phyloP scores from a whole-genome alignment of 2,329 filamentous ascomycete genomes.

The Plenodomus tracheiphilus region DNA sequence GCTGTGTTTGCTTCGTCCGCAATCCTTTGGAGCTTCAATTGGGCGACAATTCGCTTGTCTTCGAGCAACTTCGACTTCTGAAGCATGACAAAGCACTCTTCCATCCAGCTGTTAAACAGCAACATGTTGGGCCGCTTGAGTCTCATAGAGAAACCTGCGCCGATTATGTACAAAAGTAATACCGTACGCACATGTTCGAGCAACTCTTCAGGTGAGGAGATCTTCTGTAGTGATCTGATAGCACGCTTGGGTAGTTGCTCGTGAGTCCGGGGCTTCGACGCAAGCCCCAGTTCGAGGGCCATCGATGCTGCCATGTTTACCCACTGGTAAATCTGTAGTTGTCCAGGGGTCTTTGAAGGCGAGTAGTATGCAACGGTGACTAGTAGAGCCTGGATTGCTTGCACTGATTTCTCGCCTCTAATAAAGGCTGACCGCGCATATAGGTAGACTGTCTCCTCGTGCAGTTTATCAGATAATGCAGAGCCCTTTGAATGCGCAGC shows the following conservation, averaged over 20 bases:
- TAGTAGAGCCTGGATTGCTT: conserved; percentile 41
- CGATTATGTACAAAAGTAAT: conserved; percentile 35
- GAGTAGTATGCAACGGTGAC: conserved; percentile 41
- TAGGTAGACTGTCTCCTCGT: conserved; percentile 39
- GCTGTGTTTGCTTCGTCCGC: conserved; percentile 43
- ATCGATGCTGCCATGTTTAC: conserved; percentile 42
- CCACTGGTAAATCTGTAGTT: conserved; percentile 41
- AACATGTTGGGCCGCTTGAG: conserved; percentile 40
- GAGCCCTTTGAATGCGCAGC: conserved; percentile 39
- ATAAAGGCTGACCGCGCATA: conserved; percentile 41
- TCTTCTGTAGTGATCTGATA: conserved; percentile 35
- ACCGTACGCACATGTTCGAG: conserved; percentile 42
- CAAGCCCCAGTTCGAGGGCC: conserved; percentile 42
- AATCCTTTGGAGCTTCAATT: conserved; percentile 40
- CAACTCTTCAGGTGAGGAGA: conserved; percentile 40
- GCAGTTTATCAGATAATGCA: conserved; percentile 34
- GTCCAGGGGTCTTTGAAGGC: conserved; percentile 35
- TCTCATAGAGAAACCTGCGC: conserved; percentile 40
- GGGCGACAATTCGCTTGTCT: conserved; percentile 35
- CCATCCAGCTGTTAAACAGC: conserved; percentile 44
- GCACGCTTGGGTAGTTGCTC: conserved; percentile 42
- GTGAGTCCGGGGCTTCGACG: conserved; percentile 42
- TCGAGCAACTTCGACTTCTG: conserved; percentile 36
- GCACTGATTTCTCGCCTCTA: conserved; percentile 43
- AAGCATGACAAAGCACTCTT: conserved; percentile 36